A percentile compares a stretch with the other conserved stretches of the same genome.
Conservation (phyloP, 805 yeast species). For the Torulaspora delbrueckii region DNA sequence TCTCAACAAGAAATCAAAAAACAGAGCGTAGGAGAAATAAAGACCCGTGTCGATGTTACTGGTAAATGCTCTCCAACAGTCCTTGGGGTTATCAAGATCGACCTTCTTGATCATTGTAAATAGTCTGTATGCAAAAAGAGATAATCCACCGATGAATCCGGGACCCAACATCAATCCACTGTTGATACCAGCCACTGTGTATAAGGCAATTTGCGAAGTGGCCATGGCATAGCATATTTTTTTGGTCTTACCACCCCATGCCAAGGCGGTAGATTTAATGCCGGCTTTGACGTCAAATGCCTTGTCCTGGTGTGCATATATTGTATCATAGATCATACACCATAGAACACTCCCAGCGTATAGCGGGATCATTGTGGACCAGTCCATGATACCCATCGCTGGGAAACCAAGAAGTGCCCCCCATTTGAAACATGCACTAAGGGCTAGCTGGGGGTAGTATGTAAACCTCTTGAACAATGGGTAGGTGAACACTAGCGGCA, state of each 20-base stretch:
- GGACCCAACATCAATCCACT: slow-evolving; percentile 73
- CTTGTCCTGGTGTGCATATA: slow-evolving; percentile 98
- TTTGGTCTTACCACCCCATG: slow-evolving; percentile 83
- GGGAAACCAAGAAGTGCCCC: slow-evolving; percentile 93
- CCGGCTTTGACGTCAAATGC: slow-evolving; percentile 83
- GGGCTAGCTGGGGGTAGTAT: slow-evolving; percentile 84
- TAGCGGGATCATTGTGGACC: slow-evolving; percentile 71
- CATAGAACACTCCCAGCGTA: slow-evolving; percentile 75
- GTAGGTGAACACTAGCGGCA: slow-evolving; percentile 76
- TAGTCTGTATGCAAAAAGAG: slow-evolving; percentile 64
- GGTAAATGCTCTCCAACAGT: slow-evolving; percentile 79
- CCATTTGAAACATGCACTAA: slow-evolving; percentile 87
- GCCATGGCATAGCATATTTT: slow-evolving; percentile 61
- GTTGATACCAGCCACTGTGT: slow-evolving; percentile 62
- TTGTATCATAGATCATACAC: slow-evolving; percentile 95
- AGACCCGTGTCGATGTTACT: slow-evolving; percentile 75
- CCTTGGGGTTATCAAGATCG: slow-evolving; percentile 68
- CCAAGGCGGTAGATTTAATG: slow-evolving; percentile 89
- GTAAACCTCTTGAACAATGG: slow-evolving; percentile 94
- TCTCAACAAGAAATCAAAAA: slow-evolving; percentile 57
- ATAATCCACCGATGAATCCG: slow-evolving; percentile 64
- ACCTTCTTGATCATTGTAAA: slow-evolving; percentile 65
- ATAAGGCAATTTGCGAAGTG: slow-evolving; percentile 59
- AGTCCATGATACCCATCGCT: slow-evolving; percentile 83
- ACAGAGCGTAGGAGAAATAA: slow-evolving; percentile 59